Base-by-base conservation (phyloP, 1,284 basidiomycete genomes). In the Pascua sp. region DNA sequence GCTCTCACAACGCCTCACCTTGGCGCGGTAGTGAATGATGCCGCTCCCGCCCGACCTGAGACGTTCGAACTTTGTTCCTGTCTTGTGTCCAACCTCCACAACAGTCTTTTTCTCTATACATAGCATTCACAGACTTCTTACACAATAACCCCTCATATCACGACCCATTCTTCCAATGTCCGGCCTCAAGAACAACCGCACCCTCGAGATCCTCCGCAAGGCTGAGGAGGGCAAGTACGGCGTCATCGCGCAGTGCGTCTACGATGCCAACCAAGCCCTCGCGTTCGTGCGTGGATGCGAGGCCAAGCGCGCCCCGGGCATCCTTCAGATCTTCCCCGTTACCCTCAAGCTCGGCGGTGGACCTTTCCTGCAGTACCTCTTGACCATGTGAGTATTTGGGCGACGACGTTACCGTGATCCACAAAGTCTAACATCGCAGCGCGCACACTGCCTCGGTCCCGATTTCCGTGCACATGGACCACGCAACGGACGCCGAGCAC, bases 401-500 rank as follows among this genome's bases (percentile, higher is more conserved):
- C 16, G 1, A 13, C 15, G 24, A 32, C 24, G 24, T 32, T 32
- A 32, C 24, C 36, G 17, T 4, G 32, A 45, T 12, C 55, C n/a
- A 38, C 17, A 51, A 49, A 54, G 24, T 12, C 41, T 43, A 16
- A 43, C 24, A 7, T 18, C 5, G n/a, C 64, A 88, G 87, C 7
- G 71, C 71, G 11, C 73, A 75, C 57, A 59, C 60, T 17, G 80
- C 79, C 7, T 68, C 73, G 2, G 76, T 81, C n/a, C 73, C 75
- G 9, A 75, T 80, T 36, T 65, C 72, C 49, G 70, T 80, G 44
- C 72, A 81, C 68, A 65, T 79, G 59, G 69, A 79, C 67, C 65
- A 80, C 63, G 79, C 79, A 11, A 79, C 79, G 50, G 77, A 78
- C 59, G 75, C 72, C 39, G 77, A 76, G 49, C 72, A 77, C 48